A percentile compares a stretch with the other conserved stretches of the same genome.
These are phyloP conservation scores for Forsythia viridissima DNA, from an alignment of 257 asterid species.

Conservation along the genomic window DNA sequence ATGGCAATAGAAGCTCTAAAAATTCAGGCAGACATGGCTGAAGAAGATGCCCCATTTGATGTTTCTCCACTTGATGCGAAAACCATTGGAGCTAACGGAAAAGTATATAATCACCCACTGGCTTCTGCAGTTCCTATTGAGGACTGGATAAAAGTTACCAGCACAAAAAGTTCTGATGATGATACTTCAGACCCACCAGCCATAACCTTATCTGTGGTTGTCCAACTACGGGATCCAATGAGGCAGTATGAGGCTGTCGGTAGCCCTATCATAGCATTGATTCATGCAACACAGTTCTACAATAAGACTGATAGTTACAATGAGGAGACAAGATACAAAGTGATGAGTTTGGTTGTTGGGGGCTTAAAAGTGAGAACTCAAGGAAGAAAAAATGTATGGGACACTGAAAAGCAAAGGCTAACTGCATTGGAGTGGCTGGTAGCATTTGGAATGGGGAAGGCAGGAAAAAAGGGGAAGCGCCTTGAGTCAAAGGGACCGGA, in stretches of 20 bases:
- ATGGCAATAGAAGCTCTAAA: constrained; percentile 73
- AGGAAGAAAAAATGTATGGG: constrained; percentile 53
- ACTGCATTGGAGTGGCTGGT: constrained; percentile 89
- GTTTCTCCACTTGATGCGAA: constrained; percentile 60
- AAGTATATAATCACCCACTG: constrained; percentile 28
- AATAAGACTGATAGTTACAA: constrained; percentile 18
- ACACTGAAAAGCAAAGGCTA: constrained; percentile 74
- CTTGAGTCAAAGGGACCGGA: constrained; percentile 48
- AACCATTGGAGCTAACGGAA: constrained; percentile 27
- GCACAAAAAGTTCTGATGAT: background rate
- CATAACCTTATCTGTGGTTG: constrained; percentile 44
- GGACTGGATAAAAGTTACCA: constrained; percentile 46
- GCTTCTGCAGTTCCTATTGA: constrained; percentile 66
- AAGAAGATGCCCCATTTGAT: constrained; percentile 78
- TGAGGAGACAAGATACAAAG: constrained; percentile 61
- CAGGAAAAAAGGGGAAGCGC: constrained; percentile 53
- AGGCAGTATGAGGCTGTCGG: constrained; percentile 94
- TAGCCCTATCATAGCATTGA: constrained; percentile 71
- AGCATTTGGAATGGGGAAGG: constrained; percentile 71
- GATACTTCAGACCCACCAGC: constrained; percentile 19
- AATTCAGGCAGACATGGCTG: constrained; percentile 68
- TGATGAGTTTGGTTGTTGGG: constrained; percentile 61
- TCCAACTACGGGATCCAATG: constrained; percentile 77
- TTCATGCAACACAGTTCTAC: constrained; percentile 38
- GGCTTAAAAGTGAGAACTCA: constrained; percentile 55